Conservation (phyloP, 371 early-diverging fungal species). For the Mortierella sp. region DNA sequence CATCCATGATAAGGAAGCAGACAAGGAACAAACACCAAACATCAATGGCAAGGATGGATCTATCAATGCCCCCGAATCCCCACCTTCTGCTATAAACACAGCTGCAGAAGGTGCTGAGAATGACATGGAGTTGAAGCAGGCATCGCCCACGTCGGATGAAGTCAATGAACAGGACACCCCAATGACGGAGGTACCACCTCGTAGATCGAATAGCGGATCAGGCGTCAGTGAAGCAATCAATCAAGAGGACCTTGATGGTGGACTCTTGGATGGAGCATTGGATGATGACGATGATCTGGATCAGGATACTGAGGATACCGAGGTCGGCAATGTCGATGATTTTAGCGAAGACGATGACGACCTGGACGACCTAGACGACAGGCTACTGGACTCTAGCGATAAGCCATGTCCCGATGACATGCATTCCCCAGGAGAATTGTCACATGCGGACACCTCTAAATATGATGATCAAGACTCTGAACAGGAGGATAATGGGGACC, state of each 20-base stretch:
- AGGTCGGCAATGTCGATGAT: slow-evolving; percentile 46
- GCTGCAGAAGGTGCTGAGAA: slow-evolving; percentile 8
- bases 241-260: slow-evolving; percentile 46
- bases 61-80: not conserved
- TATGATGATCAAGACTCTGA: slow-evolving; percentile 27
- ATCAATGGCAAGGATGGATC: slow-evolving; percentile 3
- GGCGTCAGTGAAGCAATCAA: slow-evolving; percentile 25
- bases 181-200: slow-evolving; percentile 13
- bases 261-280: slow-evolving; percentile 44
- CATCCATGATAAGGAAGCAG: slow-evolving; percentile 1
- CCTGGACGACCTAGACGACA: slow-evolving; percentile 24
- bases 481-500: slow-evolving; percentile 15
- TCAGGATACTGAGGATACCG: slow-evolving; percentile 51
- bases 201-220: slow-evolving; percentile 5
- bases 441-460: slow-evolving; percentile 12
- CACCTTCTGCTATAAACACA: not conserved
- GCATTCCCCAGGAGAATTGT: slow-evolving; percentile 14
- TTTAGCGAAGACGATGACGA: slow-evolving; percentile 41
- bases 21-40: not conserved
- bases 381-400: slow-evolving; percentile 9
- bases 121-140: slow-evolving; percentile 27
- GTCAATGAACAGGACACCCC: slow-evolving; percentile 23
- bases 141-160: slow-evolving; percentile 9
- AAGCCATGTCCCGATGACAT: slow-evolving; percentile 6
- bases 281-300: slow-evolving; percentile 50